A percentile compares a stretch with the other conserved stretches of the same genome.
Evolutionary conservation across 139 green algal genomes (phyloP).

Genomic region (Coelastrella sp.): DNA sequence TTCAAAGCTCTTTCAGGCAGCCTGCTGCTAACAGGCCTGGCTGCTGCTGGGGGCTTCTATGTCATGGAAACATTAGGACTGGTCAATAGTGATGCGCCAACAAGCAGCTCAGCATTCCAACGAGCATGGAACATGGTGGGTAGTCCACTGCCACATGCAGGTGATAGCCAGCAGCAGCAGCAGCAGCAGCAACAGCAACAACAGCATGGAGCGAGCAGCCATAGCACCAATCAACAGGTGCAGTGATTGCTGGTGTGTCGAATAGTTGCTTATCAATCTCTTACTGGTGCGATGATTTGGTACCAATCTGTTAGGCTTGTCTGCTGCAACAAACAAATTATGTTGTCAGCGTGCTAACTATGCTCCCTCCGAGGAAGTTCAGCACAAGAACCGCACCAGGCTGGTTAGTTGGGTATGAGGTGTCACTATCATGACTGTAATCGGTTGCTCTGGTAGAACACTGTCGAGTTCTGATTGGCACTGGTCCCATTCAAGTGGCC

Average conservation of each 20-base stretch:
- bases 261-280: too few species aligned
- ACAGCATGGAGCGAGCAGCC: background rate
- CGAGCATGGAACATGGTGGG: slow-evolving; percentile 10
- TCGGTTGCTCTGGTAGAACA: too few species aligned
- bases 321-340: too few species aligned
- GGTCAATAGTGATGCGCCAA: slow-evolving; percentile 17
- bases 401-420: too few species aligned
- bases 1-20: slow-evolving; percentile 30
- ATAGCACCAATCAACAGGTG: background rate
- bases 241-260: background rate
- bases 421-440: too few species aligned
- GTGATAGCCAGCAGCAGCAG: slow-evolving; percentile 20
- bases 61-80: slow-evolving; percentile 12
- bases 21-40: slow-evolving; percentile 24
- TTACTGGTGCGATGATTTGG: too few species aligned
- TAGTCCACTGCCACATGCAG: background rate
- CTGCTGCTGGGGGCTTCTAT: slow-evolving; percentile 40
- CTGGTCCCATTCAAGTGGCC: too few species aligned
- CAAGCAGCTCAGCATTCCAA: background rate
- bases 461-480: too few species aligned
- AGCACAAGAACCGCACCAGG: too few species aligned
- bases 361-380: too few species aligned
- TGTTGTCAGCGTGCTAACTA: too few species aligned
- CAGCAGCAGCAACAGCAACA: slow-evolving; percentile 4
- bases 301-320: too few species aligned